phyloP scores from a whole-genome alignment of 1,139 yeast genomes.

The Meyerozyma elateridarum region DNA sequence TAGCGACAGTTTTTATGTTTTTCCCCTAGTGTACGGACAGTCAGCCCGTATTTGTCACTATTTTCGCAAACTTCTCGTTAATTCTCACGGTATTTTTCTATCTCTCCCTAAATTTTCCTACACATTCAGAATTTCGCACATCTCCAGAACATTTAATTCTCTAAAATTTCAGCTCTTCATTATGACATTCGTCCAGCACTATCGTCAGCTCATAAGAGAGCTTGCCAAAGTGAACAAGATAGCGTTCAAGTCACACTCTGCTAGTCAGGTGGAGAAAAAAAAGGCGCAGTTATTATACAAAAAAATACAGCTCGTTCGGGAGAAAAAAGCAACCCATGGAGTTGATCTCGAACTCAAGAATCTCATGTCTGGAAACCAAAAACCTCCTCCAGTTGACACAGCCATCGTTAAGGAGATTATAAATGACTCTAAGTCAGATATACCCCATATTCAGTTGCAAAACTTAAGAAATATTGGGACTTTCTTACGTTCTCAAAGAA shows the following conservation, averaged over 20 bases:
- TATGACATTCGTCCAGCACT: conserved; percentile 7
- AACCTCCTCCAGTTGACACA: background rate
- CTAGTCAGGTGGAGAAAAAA: conserved; percentile 44
- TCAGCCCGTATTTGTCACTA: too few species aligned
- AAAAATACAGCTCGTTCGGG: conserved; percentile 44
- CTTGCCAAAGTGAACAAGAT: conserved; percentile 41
- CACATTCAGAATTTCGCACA: too few species aligned
- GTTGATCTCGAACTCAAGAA: conserved; percentile 16
- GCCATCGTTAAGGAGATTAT: background rate
- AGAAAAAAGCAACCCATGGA: conserved; percentile 33
- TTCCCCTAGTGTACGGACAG: too few species aligned
- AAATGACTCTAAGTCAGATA: background rate
- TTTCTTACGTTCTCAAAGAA: conserved; percentile 69
- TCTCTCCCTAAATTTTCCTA: too few species aligned
- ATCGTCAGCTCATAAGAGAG: conserved; percentile 35
- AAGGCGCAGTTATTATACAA: conserved; percentile 51
- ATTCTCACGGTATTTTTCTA: too few species aligned
- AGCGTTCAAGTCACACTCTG: conserved; percentile 38
- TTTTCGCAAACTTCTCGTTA: too few species aligned
- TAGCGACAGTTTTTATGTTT: too few species aligned
- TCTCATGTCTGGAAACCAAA: background rate
- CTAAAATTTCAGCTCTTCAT: conserved; percentile 1
- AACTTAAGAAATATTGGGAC: conserved; percentile 19
- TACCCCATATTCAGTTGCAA: conserved; percentile 17
- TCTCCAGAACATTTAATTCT: too few species aligned